phyloP scores from a whole-genome alignment of 352 stramenopile species.

The Phytophthora meadii region DNA sequence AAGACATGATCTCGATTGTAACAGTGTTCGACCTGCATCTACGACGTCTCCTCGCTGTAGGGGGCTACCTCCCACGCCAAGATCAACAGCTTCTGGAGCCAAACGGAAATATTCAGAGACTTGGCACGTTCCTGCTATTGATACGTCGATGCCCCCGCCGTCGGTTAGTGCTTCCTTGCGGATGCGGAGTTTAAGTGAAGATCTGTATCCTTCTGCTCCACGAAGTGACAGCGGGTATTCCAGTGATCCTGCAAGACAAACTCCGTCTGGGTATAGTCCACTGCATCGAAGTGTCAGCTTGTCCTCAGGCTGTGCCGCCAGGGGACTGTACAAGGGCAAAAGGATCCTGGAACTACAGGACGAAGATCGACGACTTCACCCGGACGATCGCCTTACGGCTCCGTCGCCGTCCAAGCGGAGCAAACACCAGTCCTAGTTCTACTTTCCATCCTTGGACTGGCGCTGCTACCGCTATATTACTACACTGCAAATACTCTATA shows the following conservation, averaged over 20 bases:
- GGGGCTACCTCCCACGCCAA: conserved; percentile 33
- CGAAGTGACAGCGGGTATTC: conserved; percentile 44
- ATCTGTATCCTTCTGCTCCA: conserved; percentile 19
- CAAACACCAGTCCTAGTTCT: conserved; percentile 40
- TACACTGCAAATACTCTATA: conserved; percentile 30
- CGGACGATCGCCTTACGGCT: conserved; percentile 50
- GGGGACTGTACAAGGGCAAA: conserved; percentile 67
- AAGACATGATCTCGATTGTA: conserved; percentile 45
- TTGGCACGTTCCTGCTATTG: conserved; percentile 34
- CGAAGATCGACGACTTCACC: conserved; percentile 71
- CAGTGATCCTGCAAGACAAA: conserved; percentile 34
- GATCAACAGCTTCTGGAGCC: conserved; percentile 21
- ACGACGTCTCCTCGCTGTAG: conserved; percentile 12
- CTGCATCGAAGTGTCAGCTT: conserved; percentile 50
- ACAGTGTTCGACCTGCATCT: conserved; percentile 20
- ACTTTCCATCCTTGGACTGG: conserved; percentile 3
- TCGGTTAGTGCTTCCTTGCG: conserved; percentile 26
- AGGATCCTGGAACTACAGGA: conserved; percentile 79
- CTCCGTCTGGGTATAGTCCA: conserved; percentile 17
- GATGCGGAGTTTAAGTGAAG: conserved; percentile 53
- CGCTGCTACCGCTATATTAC: conserved; percentile 21
- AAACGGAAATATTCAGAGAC: conserved; percentile 40
- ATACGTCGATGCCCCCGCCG: conserved; percentile 26
- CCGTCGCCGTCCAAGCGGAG: conserved; percentile 66
- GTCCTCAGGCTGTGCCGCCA: conserved; percentile 40